Percentiles rank a stretch among this genome's conserved stretches.
Evolutionary conservation across 345 rosid species (phyloP).

Genomic region (Eucalyptus globulus): DNA sequence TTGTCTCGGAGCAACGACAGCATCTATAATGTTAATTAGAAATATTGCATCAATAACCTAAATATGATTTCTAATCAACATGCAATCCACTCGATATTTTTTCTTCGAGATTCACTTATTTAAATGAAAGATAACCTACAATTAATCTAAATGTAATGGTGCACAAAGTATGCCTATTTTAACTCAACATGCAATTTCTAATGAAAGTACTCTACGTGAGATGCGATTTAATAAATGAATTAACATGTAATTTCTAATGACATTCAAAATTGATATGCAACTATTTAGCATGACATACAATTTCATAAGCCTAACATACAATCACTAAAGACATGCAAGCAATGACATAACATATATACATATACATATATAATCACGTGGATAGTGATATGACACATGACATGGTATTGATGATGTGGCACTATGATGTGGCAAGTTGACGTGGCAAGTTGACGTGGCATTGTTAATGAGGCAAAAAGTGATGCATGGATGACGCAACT

Average conservation of each 20-base stretch:
- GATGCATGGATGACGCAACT: not conserved
- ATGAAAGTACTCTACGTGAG: not conserved
- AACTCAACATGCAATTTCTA: not conserved
- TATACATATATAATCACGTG: too few relatives aligned
- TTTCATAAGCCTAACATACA: not conserved
- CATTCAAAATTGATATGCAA: not conserved
- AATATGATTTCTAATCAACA: too few relatives aligned
- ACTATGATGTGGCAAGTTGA: not conserved
- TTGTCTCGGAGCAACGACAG: not conserved
- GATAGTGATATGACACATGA: not conserved
- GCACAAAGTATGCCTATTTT: not conserved
- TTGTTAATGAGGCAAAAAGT: not conserved
- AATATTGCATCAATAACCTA: too few relatives aligned
- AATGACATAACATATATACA: not conserved
- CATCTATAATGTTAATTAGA: too few relatives aligned
- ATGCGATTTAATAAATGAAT: not conserved
- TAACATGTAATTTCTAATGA: not conserved
- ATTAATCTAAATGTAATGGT: not conserved
- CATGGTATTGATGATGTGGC: not conserved
- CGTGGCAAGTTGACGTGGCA: not conserved
- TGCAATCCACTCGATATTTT: accelerated
- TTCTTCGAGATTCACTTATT: not conserved
- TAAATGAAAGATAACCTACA: not conserved
- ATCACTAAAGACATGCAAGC: not conserved
- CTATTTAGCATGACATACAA: not conserved